phyloP scores from a whole-genome alignment of 768 basidiomycete species.

The Boletales sp. region DNA sequence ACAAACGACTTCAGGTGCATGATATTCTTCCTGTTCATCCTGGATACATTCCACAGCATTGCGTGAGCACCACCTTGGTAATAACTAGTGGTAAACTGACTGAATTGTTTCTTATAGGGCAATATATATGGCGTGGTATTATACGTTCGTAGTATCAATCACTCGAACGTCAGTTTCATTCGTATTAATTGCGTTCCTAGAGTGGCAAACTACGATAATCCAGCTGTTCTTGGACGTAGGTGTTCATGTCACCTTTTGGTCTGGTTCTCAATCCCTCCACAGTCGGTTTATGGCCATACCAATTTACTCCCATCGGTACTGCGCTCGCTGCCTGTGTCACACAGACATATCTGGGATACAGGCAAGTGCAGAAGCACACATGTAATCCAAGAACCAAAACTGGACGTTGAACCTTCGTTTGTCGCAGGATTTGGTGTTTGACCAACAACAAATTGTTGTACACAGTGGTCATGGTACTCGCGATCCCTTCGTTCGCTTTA shows the following conservation, averaged over 20 bases:
- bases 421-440: conserved; percentile 12
- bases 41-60: conserved; percentile 11
- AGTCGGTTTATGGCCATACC: conserved; percentile 47
- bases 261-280: neutral
- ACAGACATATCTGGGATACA: conserved; percentile 45
- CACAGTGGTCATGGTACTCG: conserved; percentile 34
- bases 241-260: neutral
- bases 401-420: neutral
- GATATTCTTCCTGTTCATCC: conserved; percentile 7
- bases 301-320: conserved; percentile 47
- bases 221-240: conserved; percentile 6
- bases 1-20: neutral
- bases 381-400: neutral
- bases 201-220: conserved; percentile 12
- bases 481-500: conserved; percentile 39
- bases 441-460: conserved; percentile 22
- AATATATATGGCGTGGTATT: conserved; percentile 13
- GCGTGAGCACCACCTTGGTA: conserved; percentile 2
- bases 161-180: neutral
- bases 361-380: conserved; percentile 27
- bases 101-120: neutral
- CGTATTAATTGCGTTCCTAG: conserved; percentile 1
- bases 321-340: conserved; percentile 47
- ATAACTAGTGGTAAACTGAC: neutral
- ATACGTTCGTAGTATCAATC: neutral